Evolutionary conservation across 2,329 filamentous ascomycete species (phyloP).

Genomic region (Monilinia aucupariae): DNA sequence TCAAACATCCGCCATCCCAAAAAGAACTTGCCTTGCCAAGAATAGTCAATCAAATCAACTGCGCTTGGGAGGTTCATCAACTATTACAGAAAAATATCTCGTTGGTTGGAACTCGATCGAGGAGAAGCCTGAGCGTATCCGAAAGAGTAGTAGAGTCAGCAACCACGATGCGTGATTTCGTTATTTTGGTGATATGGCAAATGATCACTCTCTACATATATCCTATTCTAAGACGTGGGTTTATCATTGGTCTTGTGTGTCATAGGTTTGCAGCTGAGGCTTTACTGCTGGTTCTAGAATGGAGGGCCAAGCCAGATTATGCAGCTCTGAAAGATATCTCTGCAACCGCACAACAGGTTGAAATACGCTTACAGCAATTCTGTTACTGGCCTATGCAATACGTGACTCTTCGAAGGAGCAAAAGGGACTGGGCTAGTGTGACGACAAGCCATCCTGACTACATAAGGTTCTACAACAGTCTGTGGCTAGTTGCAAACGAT

Average conservation of each 20-base stretch:
- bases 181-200: constrained; percentile 63
- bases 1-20: constrained; percentile 67
- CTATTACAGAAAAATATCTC: constrained; percentile 84
- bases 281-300: constrained; percentile 75
- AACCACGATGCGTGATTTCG: constrained; percentile 73
- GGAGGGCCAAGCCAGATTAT: constrained; percentile 69
- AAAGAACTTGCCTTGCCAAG: constrained; percentile 76
- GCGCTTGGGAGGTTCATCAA: constrained; percentile 82
- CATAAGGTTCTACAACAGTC: constrained; percentile 96
- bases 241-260: constrained; percentile 72
- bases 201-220: constrained; percentile 70
- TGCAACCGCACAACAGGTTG: constrained; percentile 92
- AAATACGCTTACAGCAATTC: constrained; percentile 94
- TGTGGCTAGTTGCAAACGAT: constrained; percentile 98
- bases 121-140: constrained; percentile 83
- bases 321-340: constrained; percentile 92
- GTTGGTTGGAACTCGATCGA: constrained; percentile 74
- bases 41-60: constrained; percentile 93
- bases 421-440: constrained; percentile 91
- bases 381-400: constrained; percentile 99
- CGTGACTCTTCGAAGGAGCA: constrained; percentile 79
- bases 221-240: constrained; percentile 65
- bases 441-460: constrained; percentile 95
- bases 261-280: constrained; percentile 78
- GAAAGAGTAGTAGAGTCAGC: constrained; percentile 93